A percentile compares a stretch with the other conserved stretches of the same genome.
Evolutionary conservation across 2,329 filamentous ascomycete species (phyloP).

Genomic region (Hymenoscyphus albidus): DNA sequence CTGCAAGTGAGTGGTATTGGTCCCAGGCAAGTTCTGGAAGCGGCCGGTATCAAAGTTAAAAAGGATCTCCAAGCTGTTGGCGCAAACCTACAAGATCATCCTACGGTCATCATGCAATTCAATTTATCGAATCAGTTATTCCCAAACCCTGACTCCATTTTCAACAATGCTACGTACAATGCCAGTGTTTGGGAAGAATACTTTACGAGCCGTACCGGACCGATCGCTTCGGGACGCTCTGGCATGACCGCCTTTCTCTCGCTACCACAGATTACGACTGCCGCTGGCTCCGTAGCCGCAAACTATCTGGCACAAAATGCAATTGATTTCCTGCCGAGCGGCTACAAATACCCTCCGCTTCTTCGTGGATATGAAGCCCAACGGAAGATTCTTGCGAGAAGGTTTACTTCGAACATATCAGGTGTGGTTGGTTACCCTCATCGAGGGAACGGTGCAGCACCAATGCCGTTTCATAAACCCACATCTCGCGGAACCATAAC

Average conservation of each 20-base stretch:
- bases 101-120: constrained; percentile 6
- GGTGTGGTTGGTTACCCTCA: background rate
- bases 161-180: constrained; percentile 26
- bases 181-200: constrained; percentile 33
- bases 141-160: constrained; percentile 10
- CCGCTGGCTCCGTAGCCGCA: background rate
- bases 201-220: constrained; percentile 4
- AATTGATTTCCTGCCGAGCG: constrained; percentile 34
- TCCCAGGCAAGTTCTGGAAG: constrained; percentile 10
- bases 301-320: constrained; percentile 33
- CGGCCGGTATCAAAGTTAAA: constrained; percentile 13
- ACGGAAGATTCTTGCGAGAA: constrained; percentile 26
- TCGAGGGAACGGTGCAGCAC: constrained; percentile 10
- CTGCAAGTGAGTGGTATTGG: constrained; percentile 35
- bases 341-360: constrained; percentile 13
- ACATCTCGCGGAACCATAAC: constrained; percentile 37
- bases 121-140: constrained; percentile 8
- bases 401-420: constrained; percentile 1
- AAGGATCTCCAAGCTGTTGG: constrained; percentile 19
- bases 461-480: constrained; percentile 23
- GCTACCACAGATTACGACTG: constrained; percentile 26
- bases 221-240: constrained; percentile 9
- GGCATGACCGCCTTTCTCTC: constrained; percentile 7
- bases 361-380: constrained; percentile 14
- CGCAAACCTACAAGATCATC: constrained; percentile 21